A percentile compares a stretch with the other conserved stretches of the same genome.
Evolutionary conservation across 371 early-diverging fungal genomes (phyloP).

Genomic region (Mucor velutinosus): DNA sequence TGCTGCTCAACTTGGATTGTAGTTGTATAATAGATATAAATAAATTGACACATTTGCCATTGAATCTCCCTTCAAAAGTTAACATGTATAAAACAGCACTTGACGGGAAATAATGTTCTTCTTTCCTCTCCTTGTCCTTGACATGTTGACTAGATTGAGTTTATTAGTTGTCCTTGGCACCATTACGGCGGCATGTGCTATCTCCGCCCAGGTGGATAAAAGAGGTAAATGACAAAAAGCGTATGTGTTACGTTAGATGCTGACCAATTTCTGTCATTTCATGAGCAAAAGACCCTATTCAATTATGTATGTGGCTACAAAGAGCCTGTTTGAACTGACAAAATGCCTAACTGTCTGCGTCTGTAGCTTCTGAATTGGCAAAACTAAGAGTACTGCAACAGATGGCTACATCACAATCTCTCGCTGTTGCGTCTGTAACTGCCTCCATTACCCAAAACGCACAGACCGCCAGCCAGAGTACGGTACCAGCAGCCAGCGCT

Average conservation of each 20-base stretch:
- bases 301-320: background rate
- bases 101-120: background rate
- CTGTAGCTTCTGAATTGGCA: background rate
- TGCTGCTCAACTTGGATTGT: constrained; percentile 48
- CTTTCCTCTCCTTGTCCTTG: background rate
- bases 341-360: background rate
- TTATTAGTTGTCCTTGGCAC: background rate
- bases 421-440: background rate
- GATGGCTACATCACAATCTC: background rate
- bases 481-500: background rate
- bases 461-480: background rate
- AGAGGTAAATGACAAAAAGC: background rate
- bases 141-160: background rate
- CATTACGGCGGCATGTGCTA: background rate
- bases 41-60: background rate
- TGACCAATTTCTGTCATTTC: background rate
- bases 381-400: background rate
- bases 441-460: background rate
- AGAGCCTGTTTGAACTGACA: no score
- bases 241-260: background rate
- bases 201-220: background rate
- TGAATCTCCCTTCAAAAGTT: background rate
- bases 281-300: background rate
- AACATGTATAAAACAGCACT: background rate
- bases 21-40: background rate